phyloP scores from a whole-genome alignment of 2,329 filamentous ascomycete genomes.

The Fusarium humuli region DNA sequence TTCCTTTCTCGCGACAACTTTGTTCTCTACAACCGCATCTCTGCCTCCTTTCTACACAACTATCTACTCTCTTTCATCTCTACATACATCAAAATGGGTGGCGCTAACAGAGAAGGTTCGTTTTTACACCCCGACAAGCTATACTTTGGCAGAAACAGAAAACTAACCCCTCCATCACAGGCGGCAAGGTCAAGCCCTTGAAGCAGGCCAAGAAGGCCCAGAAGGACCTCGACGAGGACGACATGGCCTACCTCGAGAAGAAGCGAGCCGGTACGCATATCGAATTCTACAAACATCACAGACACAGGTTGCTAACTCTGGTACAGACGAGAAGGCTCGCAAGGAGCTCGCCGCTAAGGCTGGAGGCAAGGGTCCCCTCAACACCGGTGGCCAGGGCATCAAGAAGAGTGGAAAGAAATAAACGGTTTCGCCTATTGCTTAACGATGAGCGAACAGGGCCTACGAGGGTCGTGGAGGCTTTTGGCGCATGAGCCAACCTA shows the following conservation, averaged over 20 bases:
- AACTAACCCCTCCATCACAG: slow-evolving; percentile 57
- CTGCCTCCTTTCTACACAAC: slow-evolving; percentile 17
- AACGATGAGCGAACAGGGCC: slow-evolving; percentile 6
- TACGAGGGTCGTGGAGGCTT: slow-evolving; percentile 18
- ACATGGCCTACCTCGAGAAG: slow-evolving; percentile 84
- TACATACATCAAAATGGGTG: slow-evolving; percentile 51
- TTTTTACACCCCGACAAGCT: background rate
- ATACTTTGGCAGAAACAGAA: background rate
- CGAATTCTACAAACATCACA: background rate
- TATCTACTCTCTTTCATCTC: slow-evolving; percentile 15
- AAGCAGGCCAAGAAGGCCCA: slow-evolving; percentile 89
- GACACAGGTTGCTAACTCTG: slow-evolving; percentile 21
- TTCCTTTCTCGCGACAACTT: slow-evolving; percentile 37
- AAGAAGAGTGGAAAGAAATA: slow-evolving; percentile 99
- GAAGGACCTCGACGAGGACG: slow-evolving; percentile 88
- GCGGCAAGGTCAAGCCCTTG: slow-evolving; percentile 85
- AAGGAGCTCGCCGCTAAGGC: slow-evolving; percentile 87
- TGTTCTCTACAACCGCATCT: slow-evolving; percentile 28
- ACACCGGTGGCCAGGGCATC: slow-evolving; percentile 87
- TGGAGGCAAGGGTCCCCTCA: slow-evolving; percentile 88
- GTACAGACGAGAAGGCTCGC: slow-evolving; percentile 82
- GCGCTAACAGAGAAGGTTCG: slow-evolving; percentile 55
- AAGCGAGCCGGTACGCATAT: slow-evolving; percentile 78
- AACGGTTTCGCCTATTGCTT: slow-evolving; percentile 34
- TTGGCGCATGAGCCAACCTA: slow-evolving; percentile 23